Evolutionary conservation across 176 grass and related monocot genomes (phyloP).

Genomic region (Bolboschoenus planiculmis): DNA sequence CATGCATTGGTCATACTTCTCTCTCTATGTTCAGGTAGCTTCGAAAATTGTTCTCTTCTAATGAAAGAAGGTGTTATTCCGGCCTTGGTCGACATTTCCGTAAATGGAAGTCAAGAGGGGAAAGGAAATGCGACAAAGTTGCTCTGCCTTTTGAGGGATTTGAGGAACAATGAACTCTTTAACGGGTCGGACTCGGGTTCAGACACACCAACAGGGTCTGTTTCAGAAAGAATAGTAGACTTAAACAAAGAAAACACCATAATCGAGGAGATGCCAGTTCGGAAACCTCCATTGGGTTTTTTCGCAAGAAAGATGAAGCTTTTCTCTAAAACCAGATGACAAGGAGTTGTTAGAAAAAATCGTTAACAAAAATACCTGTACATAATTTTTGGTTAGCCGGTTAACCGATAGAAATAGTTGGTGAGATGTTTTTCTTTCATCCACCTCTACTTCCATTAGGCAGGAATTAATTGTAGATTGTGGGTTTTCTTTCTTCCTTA

Average conservation of each 20-base stretch:
- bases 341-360: conserved; percentile 17
- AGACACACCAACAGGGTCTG: conserved; percentile 34
- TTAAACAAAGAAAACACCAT: conserved; percentile 23
- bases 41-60: conserved; percentile 58
- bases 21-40: conserved; percentile 48
- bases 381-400: conserved; percentile 35
- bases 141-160: conserved; percentile 67
- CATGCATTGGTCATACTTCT: conserved; percentile 56
- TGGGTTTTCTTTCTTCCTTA: background rate
- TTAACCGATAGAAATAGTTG: conserved; percentile 48
- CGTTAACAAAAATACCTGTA: conserved; percentile 29
- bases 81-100: conserved; percentile 64
- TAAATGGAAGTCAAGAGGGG: conserved; percentile 65
- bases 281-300: conserved; percentile 50
- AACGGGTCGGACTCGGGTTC: conserved; percentile 22
- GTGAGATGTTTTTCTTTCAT: conserved; percentile 53
- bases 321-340: conserved; percentile 51
- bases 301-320: conserved; percentile 58
- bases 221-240: conserved; percentile 17
- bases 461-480: conserved; percentile 8
- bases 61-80: conserved; percentile 94
- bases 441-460: conserved; percentile 55
- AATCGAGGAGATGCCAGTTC: conserved; percentile 22
- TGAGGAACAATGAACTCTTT: conserved; percentile 42
- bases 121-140: conserved; percentile 51